Percentiles rank a stretch among this genome's conserved stretches.
phyloP scores from a whole-genome alignment of 75 land plant genomes.

The Pinus tabuliformis region DNA sequence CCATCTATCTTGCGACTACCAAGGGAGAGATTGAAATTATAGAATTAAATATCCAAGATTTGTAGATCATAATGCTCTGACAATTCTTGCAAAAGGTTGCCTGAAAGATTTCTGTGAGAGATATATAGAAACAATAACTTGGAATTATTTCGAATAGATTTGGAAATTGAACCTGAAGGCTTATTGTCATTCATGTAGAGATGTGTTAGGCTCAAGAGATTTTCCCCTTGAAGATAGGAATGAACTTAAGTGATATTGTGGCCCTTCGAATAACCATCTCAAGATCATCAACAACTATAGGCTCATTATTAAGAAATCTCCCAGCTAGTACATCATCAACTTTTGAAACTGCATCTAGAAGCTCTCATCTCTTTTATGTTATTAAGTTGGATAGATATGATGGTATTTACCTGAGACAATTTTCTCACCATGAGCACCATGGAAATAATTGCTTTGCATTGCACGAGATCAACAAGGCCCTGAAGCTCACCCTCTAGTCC shows the following conservation, averaged over 20 bases:
- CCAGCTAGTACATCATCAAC: slow-evolving; percentile 96
- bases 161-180: too few relatives aligned
- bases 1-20: too few relatives aligned
- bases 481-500: slow-evolving; percentile 88
- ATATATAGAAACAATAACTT: too few relatives aligned
- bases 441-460: slow-evolving; percentile 74
- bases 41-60: too few relatives aligned
- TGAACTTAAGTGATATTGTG: neutral
- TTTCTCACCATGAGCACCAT: slow-evolving; percentile 93
- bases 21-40: too few relatives aligned
- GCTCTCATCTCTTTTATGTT: slow-evolving; percentile 75
- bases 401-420: too few relatives aligned
- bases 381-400: slow-evolving; percentile 50
- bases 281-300: slow-evolving; percentile 70
- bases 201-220: too few relatives aligned
- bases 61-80: too few relatives aligned
- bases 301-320: slow-evolving; percentile 82
- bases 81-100: too few relatives aligned
- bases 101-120: too few relatives aligned
- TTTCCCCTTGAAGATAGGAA: slow-evolving; percentile 91
- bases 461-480: slow-evolving; percentile 96
- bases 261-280: slow-evolving; percentile 31
- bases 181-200: too few relatives aligned
- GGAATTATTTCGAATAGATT: too few relatives aligned
- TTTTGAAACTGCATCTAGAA: slow-evolving; percentile 84